These are phyloP conservation scores for Gossypium davidsonii DNA, from an alignment of 441 rosid species.

Conservation along the genomic window DNA sequence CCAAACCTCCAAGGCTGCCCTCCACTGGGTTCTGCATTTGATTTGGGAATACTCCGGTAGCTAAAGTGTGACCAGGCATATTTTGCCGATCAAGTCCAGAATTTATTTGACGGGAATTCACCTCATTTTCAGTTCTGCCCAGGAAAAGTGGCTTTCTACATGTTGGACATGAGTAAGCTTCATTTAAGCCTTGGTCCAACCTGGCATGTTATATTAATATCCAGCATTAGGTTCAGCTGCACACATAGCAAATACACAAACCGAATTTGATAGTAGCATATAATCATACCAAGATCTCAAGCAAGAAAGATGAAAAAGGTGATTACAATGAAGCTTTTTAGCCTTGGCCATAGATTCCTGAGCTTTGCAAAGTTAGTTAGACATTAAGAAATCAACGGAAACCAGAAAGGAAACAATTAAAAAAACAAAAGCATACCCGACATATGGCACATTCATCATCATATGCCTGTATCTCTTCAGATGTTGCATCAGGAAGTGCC, in stretches of 20 bases:
- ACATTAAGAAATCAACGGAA: slow-evolving; percentile 16
- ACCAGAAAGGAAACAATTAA: not conserved
- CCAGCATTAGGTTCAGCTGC: slow-evolving; percentile 18
- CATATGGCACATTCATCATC: slow-evolving; percentile 99
- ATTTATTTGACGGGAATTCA: slow-evolving; percentile 58
- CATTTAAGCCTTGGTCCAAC: slow-evolving; percentile 98
- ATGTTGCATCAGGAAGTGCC: slow-evolving; percentile 96
- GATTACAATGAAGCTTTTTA: slow-evolving; percentile 84
- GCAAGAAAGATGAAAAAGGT: slow-evolving; percentile 96
- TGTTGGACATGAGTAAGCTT: slow-evolving; percentile 87
- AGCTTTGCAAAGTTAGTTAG: slow-evolving; percentile 23
- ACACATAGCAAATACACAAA: slow-evolving; percentile 17
- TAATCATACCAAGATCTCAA: slow-evolving; percentile 88
- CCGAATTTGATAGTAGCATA: slow-evolving; percentile 13
- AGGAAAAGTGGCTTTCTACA: slow-evolving; percentile 96
- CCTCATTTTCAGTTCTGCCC: slow-evolving; percentile 60
- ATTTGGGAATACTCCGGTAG: slow-evolving; percentile 61
- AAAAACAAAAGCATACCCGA: slow-evolving; percentile 52
- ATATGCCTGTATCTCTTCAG: slow-evolving; percentile 75
- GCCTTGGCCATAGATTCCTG: slow-evolving; percentile 99
- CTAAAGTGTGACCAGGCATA: slow-evolving; percentile 38
- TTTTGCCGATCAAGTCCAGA: slow-evolving; percentile 59
- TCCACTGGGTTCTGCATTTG: slow-evolving; percentile 56
- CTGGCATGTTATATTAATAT: slow-evolving; percentile 39
- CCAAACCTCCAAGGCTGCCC: slow-evolving; percentile 77